phyloP scores from a whole-genome alignment of 2,329 filamentous ascomycete genomes.

The Macrophomina pseudophaseolina region DNA sequence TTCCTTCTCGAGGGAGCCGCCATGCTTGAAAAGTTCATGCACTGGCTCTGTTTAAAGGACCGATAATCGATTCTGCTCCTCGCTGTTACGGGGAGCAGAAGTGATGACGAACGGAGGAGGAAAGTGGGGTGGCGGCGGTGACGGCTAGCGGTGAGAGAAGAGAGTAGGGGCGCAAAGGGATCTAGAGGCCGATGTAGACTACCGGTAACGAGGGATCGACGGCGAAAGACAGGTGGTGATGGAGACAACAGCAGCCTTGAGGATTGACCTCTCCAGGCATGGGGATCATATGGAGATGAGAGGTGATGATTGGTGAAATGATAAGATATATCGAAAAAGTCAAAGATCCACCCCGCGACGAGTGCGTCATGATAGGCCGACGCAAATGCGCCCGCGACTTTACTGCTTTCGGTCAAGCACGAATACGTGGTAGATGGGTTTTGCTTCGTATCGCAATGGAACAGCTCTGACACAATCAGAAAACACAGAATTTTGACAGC shows the following conservation, averaged over 20 bases:
- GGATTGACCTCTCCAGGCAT: background rate
- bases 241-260: background rate
- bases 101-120: background rate
- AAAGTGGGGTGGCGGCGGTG: background rate
- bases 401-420: background rate
- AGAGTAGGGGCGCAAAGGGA: no score
- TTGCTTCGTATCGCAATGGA: background rate
- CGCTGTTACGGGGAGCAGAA: no score
- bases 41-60: no score
- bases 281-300: background rate
- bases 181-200: no score
- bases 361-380: conserved; percentile 5
- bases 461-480: no score
- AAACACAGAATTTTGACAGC: background rate
- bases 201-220: no score
- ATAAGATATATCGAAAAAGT: background rate
- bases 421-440: background rate
- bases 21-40: no score
- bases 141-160: background rate
- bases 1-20: no score
- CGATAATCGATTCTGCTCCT: no score
- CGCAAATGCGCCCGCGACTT: background rate
- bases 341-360: background rate
- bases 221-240: no score
- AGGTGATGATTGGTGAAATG: conserved; percentile 8